Conservation (phyloP, 192 early-diverging fungal genomes). For the Dissophora ornata region DNA sequence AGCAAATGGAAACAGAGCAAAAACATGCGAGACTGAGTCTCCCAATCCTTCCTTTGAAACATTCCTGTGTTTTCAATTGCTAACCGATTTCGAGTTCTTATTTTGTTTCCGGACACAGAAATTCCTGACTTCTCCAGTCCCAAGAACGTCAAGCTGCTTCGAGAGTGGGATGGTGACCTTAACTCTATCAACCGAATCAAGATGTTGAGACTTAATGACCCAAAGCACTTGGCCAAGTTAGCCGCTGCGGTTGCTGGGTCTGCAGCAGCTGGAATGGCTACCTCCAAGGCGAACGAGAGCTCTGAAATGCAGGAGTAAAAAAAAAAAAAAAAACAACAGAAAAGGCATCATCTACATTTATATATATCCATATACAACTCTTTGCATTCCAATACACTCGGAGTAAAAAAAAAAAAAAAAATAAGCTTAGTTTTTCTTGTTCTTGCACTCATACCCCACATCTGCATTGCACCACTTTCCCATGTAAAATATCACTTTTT, state of each 20-base stretch:
- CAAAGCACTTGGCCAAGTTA: slow-evolving; percentile 39
- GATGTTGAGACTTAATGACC: slow-evolving; percentile 55
- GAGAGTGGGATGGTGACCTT: slow-evolving; percentile 67
- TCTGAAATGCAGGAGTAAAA: slow-evolving; percentile 50
- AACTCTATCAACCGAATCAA: slow-evolving; percentile 62
- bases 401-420: too few species aligned
- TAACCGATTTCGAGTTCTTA: background rate
- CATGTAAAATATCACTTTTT: too few species aligned
- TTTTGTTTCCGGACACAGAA: slow-evolving; percentile 50
- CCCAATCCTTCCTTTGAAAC: background rate
- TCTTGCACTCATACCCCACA: too few species aligned
- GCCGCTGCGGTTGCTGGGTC: slow-evolving; percentile 25
- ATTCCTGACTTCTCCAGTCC: slow-evolving; percentile 65
- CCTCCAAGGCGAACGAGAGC: slow-evolving; percentile 9
- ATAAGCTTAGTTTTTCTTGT: background rate
- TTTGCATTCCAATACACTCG: too few species aligned
- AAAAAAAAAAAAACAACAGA: too few species aligned
- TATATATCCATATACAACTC: background rate
- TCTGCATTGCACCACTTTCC: too few species aligned
- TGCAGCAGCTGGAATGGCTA: slow-evolving; percentile 22
- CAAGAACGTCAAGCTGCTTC: slow-evolving; percentile 58
- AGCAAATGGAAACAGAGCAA: background rate
- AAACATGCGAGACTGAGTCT: background rate
- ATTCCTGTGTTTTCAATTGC: background rate
- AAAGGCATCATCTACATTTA: background rate